These are phyloP conservation scores for Allantophomopsis cytisporea DNA, from an alignment of 2,329 filamentous ascomycete species.

Conservation along the genomic window DNA sequence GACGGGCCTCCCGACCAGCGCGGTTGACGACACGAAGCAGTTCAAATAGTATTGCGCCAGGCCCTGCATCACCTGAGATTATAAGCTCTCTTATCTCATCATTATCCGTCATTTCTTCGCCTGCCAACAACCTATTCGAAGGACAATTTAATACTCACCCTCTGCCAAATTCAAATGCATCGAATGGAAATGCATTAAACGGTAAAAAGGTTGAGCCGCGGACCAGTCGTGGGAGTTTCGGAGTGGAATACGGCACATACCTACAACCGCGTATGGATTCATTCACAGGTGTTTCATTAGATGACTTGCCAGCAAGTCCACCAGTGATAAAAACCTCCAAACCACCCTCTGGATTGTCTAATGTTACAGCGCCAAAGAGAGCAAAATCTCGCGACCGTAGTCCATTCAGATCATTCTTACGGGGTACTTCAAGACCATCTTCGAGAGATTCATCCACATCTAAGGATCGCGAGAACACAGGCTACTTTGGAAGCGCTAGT, in stretches of 20 bases:
- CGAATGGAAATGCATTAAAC: no score
- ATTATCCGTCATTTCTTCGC: slow-evolving; percentile 52
- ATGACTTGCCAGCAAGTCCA: slow-evolving; percentile 47
- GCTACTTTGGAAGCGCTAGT: slow-evolving; percentile 50
- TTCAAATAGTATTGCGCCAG: no score
- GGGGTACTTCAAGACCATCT: slow-evolving; percentile 38
- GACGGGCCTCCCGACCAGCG: no score
- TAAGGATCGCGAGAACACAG: slow-evolving; percentile 36
- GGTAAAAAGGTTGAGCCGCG: no score
- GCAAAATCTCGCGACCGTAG: slow-evolving; percentile 23
- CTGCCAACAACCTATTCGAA: slow-evolving; percentile 59
- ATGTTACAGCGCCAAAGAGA: slow-evolving; percentile 48
- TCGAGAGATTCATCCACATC: slow-evolving; percentile 42
- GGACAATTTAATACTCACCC: slow-evolving; percentile 11
- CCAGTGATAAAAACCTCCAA: slow-evolving; percentile 75
- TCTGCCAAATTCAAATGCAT: neutral
- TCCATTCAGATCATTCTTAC: slow-evolving; percentile 46
- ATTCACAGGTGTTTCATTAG: slow-evolving; percentile 33
- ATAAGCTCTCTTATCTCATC: slow-evolving; percentile 59
- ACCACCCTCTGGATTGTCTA: slow-evolving; percentile 62
- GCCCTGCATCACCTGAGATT: slow-evolving; percentile 43
- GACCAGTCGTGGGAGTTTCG: slow-evolving; percentile 32
- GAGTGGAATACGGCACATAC: slow-evolving; percentile 61
- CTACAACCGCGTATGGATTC: slow-evolving; percentile 32
- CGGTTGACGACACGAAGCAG: no score